Evolutionary conservation across 768 basidiomycete genomes (phyloP), one percentile per base, ranked within the genome.

Genomic region (Leccinum ochraceum): DNA sequence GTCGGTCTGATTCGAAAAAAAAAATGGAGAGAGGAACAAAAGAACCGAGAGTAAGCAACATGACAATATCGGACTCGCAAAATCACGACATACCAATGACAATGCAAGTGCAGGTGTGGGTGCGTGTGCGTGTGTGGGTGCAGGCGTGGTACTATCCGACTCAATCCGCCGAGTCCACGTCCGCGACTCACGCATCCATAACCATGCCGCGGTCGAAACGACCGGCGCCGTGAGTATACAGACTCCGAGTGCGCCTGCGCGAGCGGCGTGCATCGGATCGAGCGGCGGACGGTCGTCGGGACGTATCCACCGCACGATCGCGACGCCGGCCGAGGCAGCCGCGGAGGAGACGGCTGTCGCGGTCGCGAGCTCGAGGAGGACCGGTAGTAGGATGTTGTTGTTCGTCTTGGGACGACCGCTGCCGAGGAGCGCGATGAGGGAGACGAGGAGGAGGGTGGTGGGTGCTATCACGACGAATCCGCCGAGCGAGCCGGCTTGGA

Each of bases 191-290:
- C 6, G 39, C 46, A 61, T 37, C 55, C 62, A 22, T 16, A 56
- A n/a, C 24, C 54, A 51, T 0, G 56, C 61, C 61, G 56, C 66
- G 53, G 56, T 36, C 28, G 39, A 57, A 11, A 63, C 3, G 42
- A 60, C 10, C 7, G 63, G 61, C 30, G 60, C 58, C 6, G 54
- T 58, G 13, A 67, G 0, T 4, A 62, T 16, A 8, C 53, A 61
- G 9, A 60, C 61, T 1, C 69, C 64, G 36, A 64, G 52, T 20
- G 60, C 58, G 3, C 64, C 58, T 16, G 64, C 64, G 9, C 54
- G 60, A 3, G 69, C 66, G 20, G 66, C 62, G 22, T 55, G 69
- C 53, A 60, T 54, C 17, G 62, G 6, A 50, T 64, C 57, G 8
- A 60, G 56, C 1, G 34, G 49, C 3, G 36, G 16, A 10, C 14